phyloP scores from a whole-genome alignment of 805 yeast genomes.

The Nakazawaea ernobii region DNA sequence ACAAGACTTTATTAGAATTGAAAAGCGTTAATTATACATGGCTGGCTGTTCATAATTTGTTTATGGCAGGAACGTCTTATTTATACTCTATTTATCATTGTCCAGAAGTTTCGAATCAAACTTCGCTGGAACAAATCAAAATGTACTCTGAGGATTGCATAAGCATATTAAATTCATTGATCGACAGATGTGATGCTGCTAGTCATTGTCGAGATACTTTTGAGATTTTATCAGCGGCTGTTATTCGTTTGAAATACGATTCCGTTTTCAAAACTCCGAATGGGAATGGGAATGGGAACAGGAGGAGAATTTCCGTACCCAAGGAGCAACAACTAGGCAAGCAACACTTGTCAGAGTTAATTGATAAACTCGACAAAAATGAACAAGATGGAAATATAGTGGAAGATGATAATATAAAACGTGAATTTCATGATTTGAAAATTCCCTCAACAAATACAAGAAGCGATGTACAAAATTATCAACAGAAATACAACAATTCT shows the following conservation, averaged over 20 bases:
- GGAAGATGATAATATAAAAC: background rate
- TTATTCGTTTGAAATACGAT: conserved; percentile 49
- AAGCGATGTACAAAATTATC: background rate
- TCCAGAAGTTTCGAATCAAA: conserved; percentile 40
- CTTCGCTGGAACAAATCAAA: conserved; percentile 45
- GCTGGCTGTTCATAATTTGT: conserved; percentile 87
- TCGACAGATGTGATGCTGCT: conserved; percentile 77
- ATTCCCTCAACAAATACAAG: background rate
- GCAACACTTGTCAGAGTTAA: conserved; percentile 32
- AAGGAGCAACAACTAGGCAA: conserved; percentile 21
- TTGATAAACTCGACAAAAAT: conserved; percentile 23
- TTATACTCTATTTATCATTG: conserved; percentile 72
- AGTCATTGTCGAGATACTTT: conserved; percentile 63
- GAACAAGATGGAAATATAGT: conserved; percentile 19
- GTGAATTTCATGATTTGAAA: conserved; percentile 2
- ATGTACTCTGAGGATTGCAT: conserved; percentile 43
- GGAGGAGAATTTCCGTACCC: conserved; percentile 8
- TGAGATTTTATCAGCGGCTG: conserved; percentile 67
- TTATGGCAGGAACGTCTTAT: conserved; percentile 85
- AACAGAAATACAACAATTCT: background rate
- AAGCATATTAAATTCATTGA: conserved; percentile 52
- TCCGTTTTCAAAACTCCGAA: conserved; percentile 16
- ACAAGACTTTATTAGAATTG: conserved; percentile 48
- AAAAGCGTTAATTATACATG: conserved; percentile 77
- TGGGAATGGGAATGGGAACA: too few species aligned